Evolutionary conservation across 805 yeast species (phyloP).

Genomic region (Candida tammaniensis): DNA sequence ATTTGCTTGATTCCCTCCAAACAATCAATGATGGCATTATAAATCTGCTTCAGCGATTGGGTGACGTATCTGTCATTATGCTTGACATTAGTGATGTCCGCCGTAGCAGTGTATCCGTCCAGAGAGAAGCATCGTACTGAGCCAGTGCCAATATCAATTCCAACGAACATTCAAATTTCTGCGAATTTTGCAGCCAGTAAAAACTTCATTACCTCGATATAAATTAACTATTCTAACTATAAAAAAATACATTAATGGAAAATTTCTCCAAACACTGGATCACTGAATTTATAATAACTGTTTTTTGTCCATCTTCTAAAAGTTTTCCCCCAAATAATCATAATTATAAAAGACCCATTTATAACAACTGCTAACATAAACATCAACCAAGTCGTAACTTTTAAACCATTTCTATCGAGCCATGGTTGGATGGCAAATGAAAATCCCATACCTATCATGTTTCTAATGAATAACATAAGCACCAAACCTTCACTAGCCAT

Average conservation of each 20-base stretch:
- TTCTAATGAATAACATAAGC: constrained; percentile 41
- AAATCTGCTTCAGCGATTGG: constrained; percentile 42
- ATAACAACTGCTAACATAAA: constrained; percentile 41
- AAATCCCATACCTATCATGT: constrained; percentile 35
- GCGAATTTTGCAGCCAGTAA: neutral
- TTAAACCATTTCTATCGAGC: constrained; percentile 34
- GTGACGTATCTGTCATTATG: constrained; percentile 24
- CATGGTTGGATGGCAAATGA: constrained; percentile 32
- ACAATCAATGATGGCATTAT: constrained; percentile 25
- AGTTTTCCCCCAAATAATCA: constrained; percentile 41
- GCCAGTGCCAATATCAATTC: constrained; percentile 53
- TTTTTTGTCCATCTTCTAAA: constrained; percentile 33
- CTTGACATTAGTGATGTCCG: constrained; percentile 18
- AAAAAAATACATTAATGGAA: too few relatives aligned
- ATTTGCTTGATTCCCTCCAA: constrained; percentile 7
- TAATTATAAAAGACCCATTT: constrained; percentile 37
- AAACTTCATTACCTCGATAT: neutral
- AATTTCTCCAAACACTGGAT: constrained; percentile 16
- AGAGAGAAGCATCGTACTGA: constrained; percentile 41
- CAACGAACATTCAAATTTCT: constrained; percentile 20
- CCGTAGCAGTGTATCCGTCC: constrained; percentile 15
- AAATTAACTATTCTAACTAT: too few relatives aligned
- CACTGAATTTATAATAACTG: constrained; percentile 15
- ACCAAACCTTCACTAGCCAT: constrained; percentile 46
- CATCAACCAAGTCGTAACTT: constrained; percentile 43